These are phyloP conservation scores for Panus rudis DNA, from an alignment of 768 basidiomycete genomes.

Conservation along the genomic window DNA sequence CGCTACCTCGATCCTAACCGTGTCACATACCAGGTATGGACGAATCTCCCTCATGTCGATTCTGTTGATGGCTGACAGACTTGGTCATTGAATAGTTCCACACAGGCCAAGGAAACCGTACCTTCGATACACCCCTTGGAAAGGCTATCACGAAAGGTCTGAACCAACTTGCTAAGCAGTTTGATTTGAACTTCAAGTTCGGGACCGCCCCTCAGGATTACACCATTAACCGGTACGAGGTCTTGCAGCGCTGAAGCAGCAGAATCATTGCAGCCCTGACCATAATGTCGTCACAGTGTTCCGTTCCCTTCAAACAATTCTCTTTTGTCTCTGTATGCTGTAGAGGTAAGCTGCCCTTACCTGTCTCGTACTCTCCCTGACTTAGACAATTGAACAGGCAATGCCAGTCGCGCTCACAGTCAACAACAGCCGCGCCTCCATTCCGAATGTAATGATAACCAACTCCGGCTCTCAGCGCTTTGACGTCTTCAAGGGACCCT, in stretches of 20 bases:
- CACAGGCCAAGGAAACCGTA: conserved; percentile 37
- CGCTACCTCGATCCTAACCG: conserved; percentile 79
- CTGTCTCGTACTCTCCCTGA: conserved; percentile 11
- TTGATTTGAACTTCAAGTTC: conserved; percentile 56
- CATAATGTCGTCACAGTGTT: conserved; percentile 28
- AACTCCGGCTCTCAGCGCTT: conserved; percentile 63
- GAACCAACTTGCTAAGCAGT: conserved; percentile 41
- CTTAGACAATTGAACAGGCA: conserved; percentile 28
- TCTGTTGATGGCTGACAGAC: background rate
- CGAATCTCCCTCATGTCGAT: background rate
- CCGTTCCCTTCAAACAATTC: conserved; percentile 59
- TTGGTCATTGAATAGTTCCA: conserved; percentile 46
- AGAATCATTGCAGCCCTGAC: conserved; percentile 10
- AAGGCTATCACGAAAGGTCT: conserved; percentile 48
- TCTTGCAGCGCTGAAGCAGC: conserved; percentile 4
- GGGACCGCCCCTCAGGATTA: conserved; percentile 76
- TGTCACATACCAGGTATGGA: conserved; percentile 60
- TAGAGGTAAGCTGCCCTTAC: conserved; percentile 28
- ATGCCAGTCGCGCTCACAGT: conserved; percentile 48
- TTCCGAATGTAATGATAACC: conserved; percentile 57
- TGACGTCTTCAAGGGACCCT: conserved; percentile 59
- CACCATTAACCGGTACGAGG: conserved; percentile 48
- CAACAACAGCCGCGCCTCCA: conserved; percentile 55
- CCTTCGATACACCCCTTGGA: conserved; percentile 60
- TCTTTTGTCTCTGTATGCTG: conserved; percentile 50